Conservation (phyloP, 169 alveolate species). For the Eimeria maxima region DNA sequence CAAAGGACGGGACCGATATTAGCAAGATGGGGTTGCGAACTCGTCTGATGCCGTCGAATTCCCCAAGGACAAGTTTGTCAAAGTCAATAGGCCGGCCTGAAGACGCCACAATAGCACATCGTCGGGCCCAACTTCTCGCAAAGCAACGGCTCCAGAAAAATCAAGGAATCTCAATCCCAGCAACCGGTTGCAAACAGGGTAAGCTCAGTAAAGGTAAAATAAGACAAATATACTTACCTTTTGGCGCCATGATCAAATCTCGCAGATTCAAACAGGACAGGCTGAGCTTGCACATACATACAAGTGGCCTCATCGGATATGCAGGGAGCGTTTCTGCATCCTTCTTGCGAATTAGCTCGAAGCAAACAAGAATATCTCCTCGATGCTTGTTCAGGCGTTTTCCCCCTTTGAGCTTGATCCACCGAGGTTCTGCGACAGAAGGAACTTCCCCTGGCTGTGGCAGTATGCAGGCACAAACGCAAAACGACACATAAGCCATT, state of each 20-base stretch:
- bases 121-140: neutral
- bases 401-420: constrained; percentile 93
- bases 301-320: constrained; percentile 92
- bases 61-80: constrained; percentile 41
- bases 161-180: neutral
- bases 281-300: constrained; percentile 87
- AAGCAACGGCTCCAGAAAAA: neutral
- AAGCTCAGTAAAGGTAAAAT: neutral
- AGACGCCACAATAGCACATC: neutral
- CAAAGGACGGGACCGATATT: constrained; percentile 69
- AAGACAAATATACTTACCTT: constrained; percentile 54
- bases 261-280: constrained; percentile 90
- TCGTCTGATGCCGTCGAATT: constrained; percentile 76
- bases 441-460: constrained; percentile 78
- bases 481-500: neutral
- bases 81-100: constrained; percentile 72
- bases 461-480: neutral
- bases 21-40: constrained; percentile 72
- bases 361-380: constrained; percentile 89
- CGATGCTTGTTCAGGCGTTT: constrained; percentile 62
- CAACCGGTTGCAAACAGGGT: constrained; percentile 1
- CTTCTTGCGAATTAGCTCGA: constrained; percentile 90
- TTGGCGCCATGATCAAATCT: constrained; percentile 86
- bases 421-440: constrained; percentile 88
- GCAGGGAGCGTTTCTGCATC: constrained; percentile 92